Conservation (phyloP, 371 early-diverging fungal genomes). For the Rhizomucor pusillus region DNA sequence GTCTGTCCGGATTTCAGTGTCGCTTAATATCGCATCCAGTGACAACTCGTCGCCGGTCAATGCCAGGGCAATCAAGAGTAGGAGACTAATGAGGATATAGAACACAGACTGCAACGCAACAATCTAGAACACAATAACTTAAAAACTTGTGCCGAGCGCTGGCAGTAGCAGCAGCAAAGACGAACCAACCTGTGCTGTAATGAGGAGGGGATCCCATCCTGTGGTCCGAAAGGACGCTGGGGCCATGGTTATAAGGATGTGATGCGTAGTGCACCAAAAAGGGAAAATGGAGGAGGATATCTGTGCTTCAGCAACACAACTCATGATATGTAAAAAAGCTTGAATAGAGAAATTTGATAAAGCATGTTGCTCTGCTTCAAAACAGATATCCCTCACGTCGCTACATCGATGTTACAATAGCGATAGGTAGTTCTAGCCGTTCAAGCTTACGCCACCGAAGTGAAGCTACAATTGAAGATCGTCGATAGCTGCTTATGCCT, state of each 20-base stretch:
- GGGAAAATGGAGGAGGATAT: no score
- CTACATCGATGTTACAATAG: no score
- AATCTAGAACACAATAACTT: conserved; percentile 31
- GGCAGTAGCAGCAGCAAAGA: neutral
- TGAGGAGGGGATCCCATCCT: conserved; percentile 49
- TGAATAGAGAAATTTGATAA: no score
- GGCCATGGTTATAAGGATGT: conserved; percentile 10
- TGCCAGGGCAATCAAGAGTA: conserved; percentile 52
- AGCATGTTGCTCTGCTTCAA: no score
- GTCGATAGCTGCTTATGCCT: no score
- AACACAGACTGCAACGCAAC: conserved; percentile 59
- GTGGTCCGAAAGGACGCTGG: conserved; percentile 43
- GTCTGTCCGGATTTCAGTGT: conserved; percentile 61
- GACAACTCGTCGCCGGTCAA: conserved; percentile 66
- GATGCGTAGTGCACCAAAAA: no score
- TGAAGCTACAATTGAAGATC: no score
- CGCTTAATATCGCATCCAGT: conserved; percentile 65
- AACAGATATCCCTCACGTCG: no score
- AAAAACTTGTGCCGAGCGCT: neutral
- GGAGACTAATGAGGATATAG: conserved; percentile 60
- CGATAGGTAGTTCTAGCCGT: no score
- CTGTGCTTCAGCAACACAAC: no score
- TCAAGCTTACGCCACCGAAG: no score
- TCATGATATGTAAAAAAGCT: no score
- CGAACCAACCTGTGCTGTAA: conserved; percentile 40